Conservation (phyloP, 2,329 filamentous ascomycete genomes). For the Fusarium bactridioides region DNA sequence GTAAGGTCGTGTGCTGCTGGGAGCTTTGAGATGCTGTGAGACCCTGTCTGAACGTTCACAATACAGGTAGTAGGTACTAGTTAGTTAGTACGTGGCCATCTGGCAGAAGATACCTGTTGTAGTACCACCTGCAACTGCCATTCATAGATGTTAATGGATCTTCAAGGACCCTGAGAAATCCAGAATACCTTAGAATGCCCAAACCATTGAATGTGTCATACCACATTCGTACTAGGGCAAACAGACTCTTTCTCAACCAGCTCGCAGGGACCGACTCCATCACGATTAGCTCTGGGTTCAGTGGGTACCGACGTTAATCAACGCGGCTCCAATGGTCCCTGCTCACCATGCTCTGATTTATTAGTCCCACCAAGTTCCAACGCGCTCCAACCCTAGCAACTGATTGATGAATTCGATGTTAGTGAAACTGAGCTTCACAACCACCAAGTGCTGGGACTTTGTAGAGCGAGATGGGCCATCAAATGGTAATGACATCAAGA, state of each 20-base stretch:
- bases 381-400: not conserved
- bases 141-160: not conserved
- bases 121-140: not conserved
- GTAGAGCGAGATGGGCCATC: not conserved
- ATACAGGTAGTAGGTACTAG: not conserved
- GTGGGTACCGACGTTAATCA: conserved; percentile 27
- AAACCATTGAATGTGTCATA: conserved; percentile 13
- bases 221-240: conserved; percentile 25
- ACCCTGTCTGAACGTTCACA: not conserved
- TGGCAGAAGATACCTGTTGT: not conserved
- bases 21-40: not conserved
- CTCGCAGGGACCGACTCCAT: conserved; percentile 17
- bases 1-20: not conserved
- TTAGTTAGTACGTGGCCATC: not conserved
- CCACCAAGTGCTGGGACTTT: not conserved
- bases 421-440: not conserved
- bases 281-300: conserved; percentile 25
- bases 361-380: not conserved
- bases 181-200: conserved; percentile 1
- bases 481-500: not conserved
- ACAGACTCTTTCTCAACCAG: not conserved
- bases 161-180: conserved; percentile 23
- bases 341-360: conserved; percentile 6
- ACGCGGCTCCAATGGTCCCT: conserved; percentile 25
- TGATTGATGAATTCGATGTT: not conserved